A percentile compares a stretch with the other conserved stretches of the same genome.
Evolutionary conservation across 352 stramenopile species (phyloP).

Genomic region (Globisporangium barbulae): DNA sequence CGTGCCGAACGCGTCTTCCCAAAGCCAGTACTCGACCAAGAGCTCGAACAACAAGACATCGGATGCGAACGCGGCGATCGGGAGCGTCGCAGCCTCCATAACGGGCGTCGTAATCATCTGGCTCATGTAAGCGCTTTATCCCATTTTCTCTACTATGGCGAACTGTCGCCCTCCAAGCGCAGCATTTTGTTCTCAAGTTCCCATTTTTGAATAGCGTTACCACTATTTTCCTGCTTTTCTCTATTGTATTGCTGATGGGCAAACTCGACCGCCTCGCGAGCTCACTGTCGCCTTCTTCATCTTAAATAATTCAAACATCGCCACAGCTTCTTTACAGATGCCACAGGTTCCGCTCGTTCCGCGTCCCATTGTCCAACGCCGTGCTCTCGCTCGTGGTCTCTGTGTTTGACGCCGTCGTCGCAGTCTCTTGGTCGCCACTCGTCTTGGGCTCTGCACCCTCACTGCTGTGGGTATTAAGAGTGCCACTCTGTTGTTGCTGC

Average conservation of each 20-base stretch:
- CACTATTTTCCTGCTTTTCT: no score
- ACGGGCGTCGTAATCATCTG: constrained; percentile 9
- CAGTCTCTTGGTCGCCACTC: background rate
- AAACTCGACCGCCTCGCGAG: background rate
- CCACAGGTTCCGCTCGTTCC: background rate
- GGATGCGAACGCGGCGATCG: background rate
- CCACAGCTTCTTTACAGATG: background rate
- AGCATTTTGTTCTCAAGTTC: background rate
- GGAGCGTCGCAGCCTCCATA: background rate
- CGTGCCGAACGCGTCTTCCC: background rate
- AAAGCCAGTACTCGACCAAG: background rate
- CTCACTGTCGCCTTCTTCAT: no score
- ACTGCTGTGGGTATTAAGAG: background rate
- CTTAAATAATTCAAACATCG: background rate
- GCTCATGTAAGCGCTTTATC: background rate
- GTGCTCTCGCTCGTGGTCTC: background rate
- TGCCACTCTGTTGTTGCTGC: background rate
- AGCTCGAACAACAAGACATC: constrained; percentile 1
- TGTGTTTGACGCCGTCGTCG: background rate
- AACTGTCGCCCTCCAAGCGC: background rate
- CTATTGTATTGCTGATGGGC: background rate
- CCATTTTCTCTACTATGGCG: background rate
- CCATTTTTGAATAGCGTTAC: no score
- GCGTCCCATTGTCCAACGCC: background rate
- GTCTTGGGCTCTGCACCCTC: background rate